phyloP scores from a whole-genome alignment of 139 green algal genomes.

The Closterium sp. region DNA sequence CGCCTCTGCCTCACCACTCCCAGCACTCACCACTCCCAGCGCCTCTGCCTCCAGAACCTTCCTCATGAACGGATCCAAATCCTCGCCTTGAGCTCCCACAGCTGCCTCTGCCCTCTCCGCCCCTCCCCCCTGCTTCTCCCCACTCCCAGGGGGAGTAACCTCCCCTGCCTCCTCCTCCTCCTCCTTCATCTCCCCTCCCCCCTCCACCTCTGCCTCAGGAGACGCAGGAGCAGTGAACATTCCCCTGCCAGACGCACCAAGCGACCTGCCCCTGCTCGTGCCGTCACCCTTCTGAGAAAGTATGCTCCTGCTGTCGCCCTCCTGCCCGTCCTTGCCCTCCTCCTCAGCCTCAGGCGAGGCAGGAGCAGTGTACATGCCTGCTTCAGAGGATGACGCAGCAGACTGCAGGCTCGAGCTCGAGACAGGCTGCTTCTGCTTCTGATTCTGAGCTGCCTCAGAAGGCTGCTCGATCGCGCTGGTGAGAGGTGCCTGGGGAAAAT shows the following conservation, averaged over 20 bases:
- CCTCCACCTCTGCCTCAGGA: background rate
- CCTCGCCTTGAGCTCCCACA: background rate
- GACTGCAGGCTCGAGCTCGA: background rate
- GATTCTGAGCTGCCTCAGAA: no score
- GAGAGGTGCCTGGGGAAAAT: background rate
- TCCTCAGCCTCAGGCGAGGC: background rate
- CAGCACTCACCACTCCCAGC: background rate
- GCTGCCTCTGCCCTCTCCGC: background rate
- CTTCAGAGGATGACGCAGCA: background rate
- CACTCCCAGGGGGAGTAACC: background rate
- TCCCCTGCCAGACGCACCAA: background rate
- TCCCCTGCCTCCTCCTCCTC: background rate
- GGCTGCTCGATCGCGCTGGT: background rate
- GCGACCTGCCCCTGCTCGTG: background rate
- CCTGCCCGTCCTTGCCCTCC: background rate
- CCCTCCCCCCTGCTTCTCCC: background rate
- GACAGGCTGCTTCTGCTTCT: background rate
- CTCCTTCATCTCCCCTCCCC: background rate
- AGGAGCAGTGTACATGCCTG: background rate
- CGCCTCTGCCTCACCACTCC: no score
- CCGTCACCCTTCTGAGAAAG: background rate
- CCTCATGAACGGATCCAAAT: background rate
- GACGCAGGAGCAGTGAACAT: background rate
- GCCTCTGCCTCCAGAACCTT: background rate
- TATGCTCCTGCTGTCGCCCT: background rate